Evolutionary conservation across 169 alveolate genomes (phyloP).

Genomic region (Cryptosporidium sp.): DNA sequence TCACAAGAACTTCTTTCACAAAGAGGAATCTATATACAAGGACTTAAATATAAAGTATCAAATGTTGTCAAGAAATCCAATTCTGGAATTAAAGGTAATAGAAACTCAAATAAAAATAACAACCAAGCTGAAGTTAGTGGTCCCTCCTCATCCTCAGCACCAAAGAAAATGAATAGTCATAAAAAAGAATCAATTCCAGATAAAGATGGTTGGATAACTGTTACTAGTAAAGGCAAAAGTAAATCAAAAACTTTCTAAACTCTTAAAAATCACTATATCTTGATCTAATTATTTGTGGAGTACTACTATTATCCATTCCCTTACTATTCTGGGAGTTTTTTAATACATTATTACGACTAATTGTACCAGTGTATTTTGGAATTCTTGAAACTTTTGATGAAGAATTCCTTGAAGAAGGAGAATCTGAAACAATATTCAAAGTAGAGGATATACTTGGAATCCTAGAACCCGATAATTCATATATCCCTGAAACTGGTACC

Average conservation of each 20-base stretch:
- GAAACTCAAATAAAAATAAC: neutral
- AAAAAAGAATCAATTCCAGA: slow-evolving; percentile 33
- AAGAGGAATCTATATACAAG: slow-evolving; percentile 66
- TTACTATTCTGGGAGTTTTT: neutral
- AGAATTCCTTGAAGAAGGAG: slow-evolving; percentile 63
- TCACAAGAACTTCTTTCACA: slow-evolving; percentile 60
- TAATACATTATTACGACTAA: neutral
- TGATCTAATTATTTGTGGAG: slow-evolving; percentile 20
- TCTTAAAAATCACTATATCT: slow-evolving; percentile 10
- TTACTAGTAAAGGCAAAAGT: slow-evolving; percentile 4
- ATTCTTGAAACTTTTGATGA: slow-evolving; percentile 63
- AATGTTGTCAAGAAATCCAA: neutral
- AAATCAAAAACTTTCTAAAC: slow-evolving; percentile 20
- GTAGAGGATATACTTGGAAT: slow-evolving; percentile 33
- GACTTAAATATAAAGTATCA: slow-evolving; percentile 53
- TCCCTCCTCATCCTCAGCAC: neutral
- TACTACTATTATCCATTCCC: neutral
- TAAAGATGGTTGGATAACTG: slow-evolving; percentile 72
- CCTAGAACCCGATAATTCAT: slow-evolving; percentile 23
- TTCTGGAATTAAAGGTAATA: neutral
- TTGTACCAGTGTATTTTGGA: slow-evolving; percentile 21
- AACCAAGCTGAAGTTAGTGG: neutral
- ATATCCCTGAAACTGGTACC: neutral
- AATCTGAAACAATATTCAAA: slow-evolving; percentile 38
- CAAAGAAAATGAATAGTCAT: neutral